A percentile compares a stretch with the other conserved stretches of the same genome.
Conservation (phyloP, 257 asterid species). For the Capsicum baccatum region DNA sequence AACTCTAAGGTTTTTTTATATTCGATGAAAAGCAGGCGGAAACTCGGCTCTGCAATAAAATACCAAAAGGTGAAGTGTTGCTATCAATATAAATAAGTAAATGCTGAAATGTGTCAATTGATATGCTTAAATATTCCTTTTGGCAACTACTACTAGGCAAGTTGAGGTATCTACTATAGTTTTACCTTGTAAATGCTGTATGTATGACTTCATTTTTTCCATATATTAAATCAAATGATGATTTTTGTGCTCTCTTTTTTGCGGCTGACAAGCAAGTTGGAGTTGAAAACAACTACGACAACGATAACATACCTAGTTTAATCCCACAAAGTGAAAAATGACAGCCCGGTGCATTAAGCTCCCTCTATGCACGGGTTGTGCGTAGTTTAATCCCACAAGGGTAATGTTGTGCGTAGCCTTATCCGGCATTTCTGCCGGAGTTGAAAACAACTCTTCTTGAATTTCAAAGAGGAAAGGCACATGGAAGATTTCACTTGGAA, state of each 20-base stretch:
- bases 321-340: too few species aligned
- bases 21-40: not conserved
- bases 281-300: not conserved
- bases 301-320: not conserved
- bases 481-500: not conserved
- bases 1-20: conserved; percentile 1
- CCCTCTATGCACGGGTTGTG: too few species aligned
- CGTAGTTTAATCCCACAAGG: too few species aligned
- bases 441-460: not conserved
- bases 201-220: not conserved
- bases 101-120: not conserved
- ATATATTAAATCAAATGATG: not conserved
- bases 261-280: conserved; percentile 13
- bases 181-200: conserved; percentile 15
- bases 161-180: not conserved
- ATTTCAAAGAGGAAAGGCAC: not conserved
- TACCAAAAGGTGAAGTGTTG: not conserved
- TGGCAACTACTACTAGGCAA: not conserved
- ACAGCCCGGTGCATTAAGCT: too few species aligned
- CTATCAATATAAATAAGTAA: not conserved
- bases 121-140: not conserved
- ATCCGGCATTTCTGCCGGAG: not conserved
- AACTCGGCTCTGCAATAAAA: not conserved
- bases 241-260: not conserved
- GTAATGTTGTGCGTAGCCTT: too few species aligned